Base-by-base conservation (phyloP, 768 basidiomycete genomes). In the Dacryopinax spathularia region DNA sequence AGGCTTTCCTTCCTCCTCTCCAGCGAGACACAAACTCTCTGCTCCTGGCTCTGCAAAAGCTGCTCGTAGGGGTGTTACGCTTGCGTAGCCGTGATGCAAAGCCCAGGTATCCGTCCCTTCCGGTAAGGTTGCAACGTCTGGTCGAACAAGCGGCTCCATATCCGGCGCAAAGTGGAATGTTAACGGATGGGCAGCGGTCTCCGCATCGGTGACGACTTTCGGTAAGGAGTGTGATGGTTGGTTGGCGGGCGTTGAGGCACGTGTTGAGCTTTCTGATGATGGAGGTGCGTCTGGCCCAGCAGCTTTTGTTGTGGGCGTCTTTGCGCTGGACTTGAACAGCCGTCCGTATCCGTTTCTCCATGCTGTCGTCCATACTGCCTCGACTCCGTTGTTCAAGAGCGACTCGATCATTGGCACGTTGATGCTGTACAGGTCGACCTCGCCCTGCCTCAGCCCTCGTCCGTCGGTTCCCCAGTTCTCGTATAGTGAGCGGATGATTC, bases 271-370 rank as follows among this genome's bases (percentile, higher is more conserved):
- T 20, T 13, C 48, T 9, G 48, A 56, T 56, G 48, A 56, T 25
- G 48, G 29, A 27, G 74, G 65, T 25, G 79, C 71, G 68, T 82
- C 80, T 6, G 80, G 77, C 15, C 78, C 80, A 36, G 79, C 76
- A 59, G 78, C 68, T 27, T 72, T 75, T 33, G 74, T 66, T 62
- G 39, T 44, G 12, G 59, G 31, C 20, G 62, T 33, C 61, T 44
- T 66, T 27, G 34, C 36, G 39, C 72, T 75, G 62, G 76, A 73
- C 71, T 84, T 84, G 81, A 94, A 94, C 62, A 93, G 78, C 62
- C 84, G 78, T 2, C 88, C 87, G 70, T 94, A 95, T 10, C 84
- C 81, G 71, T 88, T 95, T 56, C 88, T 81, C 89, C 89, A 92
- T 75, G 93, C 82, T 29, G 73, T 78, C 12, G 93, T 90, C 89